Evolutionary conservation across 148 eudicot genomes (phyloP).

Genomic region (Amaranthus palmeri): DNA sequence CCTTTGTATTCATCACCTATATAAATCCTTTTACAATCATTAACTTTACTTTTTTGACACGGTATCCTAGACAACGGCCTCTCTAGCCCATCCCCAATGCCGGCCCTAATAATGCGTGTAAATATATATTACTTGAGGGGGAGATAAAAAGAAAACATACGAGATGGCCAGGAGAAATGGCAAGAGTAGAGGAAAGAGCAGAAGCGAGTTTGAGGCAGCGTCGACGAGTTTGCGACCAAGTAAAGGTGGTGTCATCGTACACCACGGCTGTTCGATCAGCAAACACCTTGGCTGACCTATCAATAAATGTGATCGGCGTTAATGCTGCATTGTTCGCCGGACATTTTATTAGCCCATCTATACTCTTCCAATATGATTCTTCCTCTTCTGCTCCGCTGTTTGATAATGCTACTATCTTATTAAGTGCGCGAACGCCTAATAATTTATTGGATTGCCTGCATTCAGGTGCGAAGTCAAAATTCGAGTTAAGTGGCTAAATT

Average conservation of each 20-base stretch:
- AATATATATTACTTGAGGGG: too few relatives aligned
- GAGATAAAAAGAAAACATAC: constrained; percentile 22
- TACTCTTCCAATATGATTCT: not conserved
- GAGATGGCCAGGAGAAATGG: constrained; percentile 28
- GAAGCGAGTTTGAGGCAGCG: constrained; percentile 43
- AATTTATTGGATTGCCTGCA: too few relatives aligned
- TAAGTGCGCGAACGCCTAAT: not conserved
- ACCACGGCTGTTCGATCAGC: constrained; percentile 33
- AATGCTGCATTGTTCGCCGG: constrained; percentile 34
- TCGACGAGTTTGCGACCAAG: constrained; percentile 35
- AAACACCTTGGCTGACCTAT: constrained; percentile 38
- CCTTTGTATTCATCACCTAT: too few relatives aligned
- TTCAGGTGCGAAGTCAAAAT: too few relatives aligned
- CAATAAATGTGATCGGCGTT: constrained; percentile 36
- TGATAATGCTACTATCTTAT: not conserved
- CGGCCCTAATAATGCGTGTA: too few relatives aligned
- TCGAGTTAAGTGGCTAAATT: too few relatives aligned
- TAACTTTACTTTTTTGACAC: too few relatives aligned
- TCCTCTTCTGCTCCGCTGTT: not conserved
- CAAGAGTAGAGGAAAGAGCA: constrained; percentile 24
- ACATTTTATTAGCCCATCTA: constrained; percentile 30
- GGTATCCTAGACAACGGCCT: too few relatives aligned
- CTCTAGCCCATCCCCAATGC: too few relatives aligned
- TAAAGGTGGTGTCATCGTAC: constrained; percentile 18
- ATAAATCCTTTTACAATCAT: too few relatives aligned